Percentiles rank a stretch among this genome's conserved stretches.
Conservation (phyloP, 1,284 basidiomycete species). For the Tetrapyrgos nigripes region DNA sequence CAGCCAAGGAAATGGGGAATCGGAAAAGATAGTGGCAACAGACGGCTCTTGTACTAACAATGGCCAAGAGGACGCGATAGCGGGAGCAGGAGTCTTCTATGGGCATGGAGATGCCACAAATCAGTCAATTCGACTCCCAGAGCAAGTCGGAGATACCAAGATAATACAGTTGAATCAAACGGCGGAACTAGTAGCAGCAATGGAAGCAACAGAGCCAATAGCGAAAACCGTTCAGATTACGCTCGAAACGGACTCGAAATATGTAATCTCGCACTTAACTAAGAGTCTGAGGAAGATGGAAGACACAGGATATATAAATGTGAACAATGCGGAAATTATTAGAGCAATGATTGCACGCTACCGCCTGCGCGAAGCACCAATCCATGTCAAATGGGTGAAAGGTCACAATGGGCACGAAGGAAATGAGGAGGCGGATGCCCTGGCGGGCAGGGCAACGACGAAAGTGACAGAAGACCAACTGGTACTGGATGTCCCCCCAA, state of each 20-base stretch:
- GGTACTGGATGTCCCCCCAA: neutral
- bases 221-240: constrained; percentile 1
- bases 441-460: neutral
- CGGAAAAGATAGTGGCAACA: no score
- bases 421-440: constrained; percentile 21
- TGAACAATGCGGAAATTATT: no score
- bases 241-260: constrained; percentile 24
- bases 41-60: no score
- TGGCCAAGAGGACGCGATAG: no score
- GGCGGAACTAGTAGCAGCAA: constrained; percentile 27
- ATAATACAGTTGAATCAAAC: constrained; percentile 20
- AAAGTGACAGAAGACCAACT: neutral
- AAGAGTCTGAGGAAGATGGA: no score
- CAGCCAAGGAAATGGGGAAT: no score
- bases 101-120: no score
- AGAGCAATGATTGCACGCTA: constrained; percentile 7
- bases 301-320: no score
- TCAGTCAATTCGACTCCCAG: no score
- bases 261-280: constrained; percentile 23
- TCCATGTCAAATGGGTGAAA: constrained; percentile 24
- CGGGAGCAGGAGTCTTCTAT: no score
- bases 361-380: constrained; percentile 10
- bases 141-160: no score
- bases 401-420: constrained; percentile 18
- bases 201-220: constrained; percentile 14